A percentile compares a stretch with the other conserved stretches of the same genome.
phyloP scores from a whole-genome alignment of 139 green algal species.

The Chlorella sp. region DNA sequence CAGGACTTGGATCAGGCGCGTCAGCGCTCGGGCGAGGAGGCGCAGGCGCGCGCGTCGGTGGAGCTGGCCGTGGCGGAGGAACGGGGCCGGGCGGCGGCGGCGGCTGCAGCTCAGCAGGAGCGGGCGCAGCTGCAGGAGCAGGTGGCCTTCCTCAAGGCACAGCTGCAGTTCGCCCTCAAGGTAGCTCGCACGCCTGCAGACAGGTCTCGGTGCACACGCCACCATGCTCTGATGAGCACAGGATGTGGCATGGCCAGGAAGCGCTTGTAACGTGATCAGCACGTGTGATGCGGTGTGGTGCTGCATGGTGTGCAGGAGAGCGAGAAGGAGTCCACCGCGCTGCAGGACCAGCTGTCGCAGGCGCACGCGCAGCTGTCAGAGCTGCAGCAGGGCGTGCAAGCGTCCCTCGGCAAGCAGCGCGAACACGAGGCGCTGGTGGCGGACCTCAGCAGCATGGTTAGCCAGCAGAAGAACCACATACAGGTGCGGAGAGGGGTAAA shows the following conservation, averaged over 20 bases:
- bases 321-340: constrained; percentile 28
- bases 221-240: too few species aligned
- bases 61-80: constrained; percentile 26
- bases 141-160: constrained; percentile 45
- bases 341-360: constrained; percentile 19
- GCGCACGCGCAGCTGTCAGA: constrained; percentile 15
- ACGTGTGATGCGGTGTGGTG: too few species aligned
- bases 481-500: too few species aligned
- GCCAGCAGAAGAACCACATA: constrained; percentile 45
- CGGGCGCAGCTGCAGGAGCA: constrained; percentile 31
- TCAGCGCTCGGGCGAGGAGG: constrained; percentile 1
- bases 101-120: constrained; percentile 15
- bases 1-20: constrained; percentile 11
- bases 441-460: constrained; percentile 37
- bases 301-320: constrained; percentile 29
- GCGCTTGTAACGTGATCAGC: too few species aligned
- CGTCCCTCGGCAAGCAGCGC: constrained; percentile 7
- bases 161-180: constrained; percentile 47
- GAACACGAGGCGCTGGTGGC: constrained; percentile 41
- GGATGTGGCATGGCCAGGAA: too few species aligned
- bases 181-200: too few species aligned
- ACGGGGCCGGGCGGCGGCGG: constrained; percentile 10
- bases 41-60: constrained; percentile 12
- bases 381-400: constrained; percentile 22
- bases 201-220: too few species aligned